Base-by-base conservation (phyloP, 345 rosid species). In the Brassica napus region DNA sequence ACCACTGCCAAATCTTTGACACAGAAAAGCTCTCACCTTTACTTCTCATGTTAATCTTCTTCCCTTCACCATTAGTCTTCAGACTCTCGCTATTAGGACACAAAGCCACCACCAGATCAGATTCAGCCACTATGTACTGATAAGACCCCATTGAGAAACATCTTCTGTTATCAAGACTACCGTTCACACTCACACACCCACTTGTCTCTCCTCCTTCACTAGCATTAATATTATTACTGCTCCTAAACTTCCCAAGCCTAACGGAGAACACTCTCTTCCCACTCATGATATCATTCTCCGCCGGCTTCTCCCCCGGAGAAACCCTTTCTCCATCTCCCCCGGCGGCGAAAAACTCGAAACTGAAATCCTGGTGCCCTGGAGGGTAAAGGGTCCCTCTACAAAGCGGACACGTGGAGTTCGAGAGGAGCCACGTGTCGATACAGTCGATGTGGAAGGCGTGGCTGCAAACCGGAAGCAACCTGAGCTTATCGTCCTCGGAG, bases 1-100 rank as follows among this genome's bases (percentile, higher is more conserved):
- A 90, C 97, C 97, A 92, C 72, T 89, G 91, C 97, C 97, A 92
- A 68, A 89, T 87, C 88, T 92, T 92, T 11, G 97, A 94, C 76
- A 94, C 94, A 69, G 98, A 94, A 75, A 90, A 90, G 92, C 98
- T 94, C 75, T 94, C 98, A 47, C 96, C 94, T 86, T 86, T 92
- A 82, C 89, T 94, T 62, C 87, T 84, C 77, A 84, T 74, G 83
- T 87, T 85, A 10, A 94, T 85, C 87, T 86, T 94, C 88, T 90
- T 90, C 82, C 96, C 97, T 60, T 89, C 96, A 72, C 55, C 81
- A 81, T 84, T 44, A 58, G 72, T 58, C 80, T 83, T 84, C 76
- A 74, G 35, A 14, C 42, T 79, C 31, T 78, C 82, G 11, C 68
- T 78, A 65, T 78, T 75, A 30, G 88, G 89, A 65, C 82, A 74